Evolutionary conservation across 495 filamentous ascomycete species (phyloP).

Genomic region (Aspergillus coremiiformis): DNA sequence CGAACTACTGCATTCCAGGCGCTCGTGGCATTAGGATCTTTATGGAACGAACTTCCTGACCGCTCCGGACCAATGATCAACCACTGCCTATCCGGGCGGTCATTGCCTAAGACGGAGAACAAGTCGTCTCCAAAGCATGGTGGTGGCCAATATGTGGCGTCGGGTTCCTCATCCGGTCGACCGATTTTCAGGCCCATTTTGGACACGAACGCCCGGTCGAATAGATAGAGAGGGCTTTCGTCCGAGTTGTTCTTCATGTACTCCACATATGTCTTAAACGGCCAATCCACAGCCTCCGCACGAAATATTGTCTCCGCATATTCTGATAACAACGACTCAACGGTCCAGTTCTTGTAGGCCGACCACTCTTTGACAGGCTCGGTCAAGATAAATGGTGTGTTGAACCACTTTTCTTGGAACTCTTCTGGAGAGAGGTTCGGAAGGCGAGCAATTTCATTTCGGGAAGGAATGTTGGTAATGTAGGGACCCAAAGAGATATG

Average conservation of each 20-base stretch:
- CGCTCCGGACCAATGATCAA: constrained; percentile 84
- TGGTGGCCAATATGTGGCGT: constrained; percentile 72
- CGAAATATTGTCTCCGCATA: constrained; percentile 67
- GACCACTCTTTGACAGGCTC: constrained; percentile 80
- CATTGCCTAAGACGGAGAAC: constrained; percentile 70
- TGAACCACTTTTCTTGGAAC: constrained; percentile 68
- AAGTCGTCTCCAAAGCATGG: constrained; percentile 83
- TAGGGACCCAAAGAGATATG: constrained; percentile 62
- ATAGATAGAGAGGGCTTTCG: constrained; percentile 89
- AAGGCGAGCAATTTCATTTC: constrained; percentile 67
- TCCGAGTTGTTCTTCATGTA: constrained; percentile 82
- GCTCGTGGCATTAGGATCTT: constrained; percentile 68
- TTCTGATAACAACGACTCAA: constrained; percentile 51
- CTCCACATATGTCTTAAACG: constrained; percentile 64
- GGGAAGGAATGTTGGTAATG: constrained; percentile 58
- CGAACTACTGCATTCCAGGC: constrained; percentile 95
- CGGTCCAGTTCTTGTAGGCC: constrained; percentile 65
- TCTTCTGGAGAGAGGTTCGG: constrained; percentile 60
- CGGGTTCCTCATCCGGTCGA: constrained; percentile 29
- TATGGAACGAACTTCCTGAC: constrained; percentile 94
- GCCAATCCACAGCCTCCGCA: constrained; percentile 93
- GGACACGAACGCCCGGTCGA: constrained; percentile 78
- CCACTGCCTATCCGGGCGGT: constrained; percentile 86
- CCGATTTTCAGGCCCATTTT: constrained; percentile 73
- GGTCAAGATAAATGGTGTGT: constrained; percentile 83